phyloP scores from a whole-genome alignment of 1,284 basidiomycete genomes.

The Sanghuangporus sanghuang region DNA sequence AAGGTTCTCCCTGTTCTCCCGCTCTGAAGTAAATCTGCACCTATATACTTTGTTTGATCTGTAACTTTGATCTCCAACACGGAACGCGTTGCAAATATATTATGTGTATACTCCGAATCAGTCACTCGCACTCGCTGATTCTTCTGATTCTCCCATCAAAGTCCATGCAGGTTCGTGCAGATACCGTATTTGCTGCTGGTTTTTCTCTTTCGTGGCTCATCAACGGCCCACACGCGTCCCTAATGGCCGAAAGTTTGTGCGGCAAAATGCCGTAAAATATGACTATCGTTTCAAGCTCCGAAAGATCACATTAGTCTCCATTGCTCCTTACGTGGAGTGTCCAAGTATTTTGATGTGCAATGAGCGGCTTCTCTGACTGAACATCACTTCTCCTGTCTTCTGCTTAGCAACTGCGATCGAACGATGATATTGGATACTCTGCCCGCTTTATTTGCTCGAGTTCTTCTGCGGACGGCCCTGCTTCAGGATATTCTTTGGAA shows the following conservation, averaged over 20 bases:
- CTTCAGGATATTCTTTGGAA: no score
- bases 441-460: no score
- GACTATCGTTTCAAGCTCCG: no score
- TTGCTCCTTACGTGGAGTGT: not conserved
- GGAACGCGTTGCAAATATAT: not conserved
- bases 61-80: not conserved
- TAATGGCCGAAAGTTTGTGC: no score
- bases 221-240: not conserved
- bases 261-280: no score
- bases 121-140: not conserved
- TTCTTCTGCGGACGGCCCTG: no score
- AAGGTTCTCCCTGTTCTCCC: not conserved
- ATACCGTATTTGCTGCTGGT: not conserved
- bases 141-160: not conserved
- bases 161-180: not conserved
- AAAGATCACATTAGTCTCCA: not conserved
- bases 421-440: no score
- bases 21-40: not conserved
- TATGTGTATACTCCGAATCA: not conserved
- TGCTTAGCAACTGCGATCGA: no score
- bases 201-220: not conserved
- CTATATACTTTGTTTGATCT: not conserved
- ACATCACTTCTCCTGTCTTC: no score
- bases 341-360: not conserved
- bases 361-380: not conserved